Evolutionary conservation across 2,329 filamentous ascomycete species (phyloP), one percentile per base, ranked within the genome.

Genomic region (Cladosporium cucumerinum): DNA sequence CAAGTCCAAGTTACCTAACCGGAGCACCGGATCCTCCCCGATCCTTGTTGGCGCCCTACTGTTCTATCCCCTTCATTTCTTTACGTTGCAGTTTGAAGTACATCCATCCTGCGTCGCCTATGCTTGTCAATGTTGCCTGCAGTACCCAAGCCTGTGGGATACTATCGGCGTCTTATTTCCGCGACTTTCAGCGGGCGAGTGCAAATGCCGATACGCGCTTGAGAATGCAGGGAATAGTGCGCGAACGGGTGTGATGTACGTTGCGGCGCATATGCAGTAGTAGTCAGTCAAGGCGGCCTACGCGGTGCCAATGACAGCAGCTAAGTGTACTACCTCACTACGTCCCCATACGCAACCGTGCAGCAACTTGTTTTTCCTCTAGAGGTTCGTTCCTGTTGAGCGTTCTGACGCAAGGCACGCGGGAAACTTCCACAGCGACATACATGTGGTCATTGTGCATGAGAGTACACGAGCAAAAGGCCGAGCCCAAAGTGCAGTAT

Each of bases 91-190:
- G 11, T 12, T 21, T 46, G 39, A n/a, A 46, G 11, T 46, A n/a
- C 39, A 46, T 23, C 10, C 39, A 46, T 46, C 39, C 39, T 46
- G 39, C 39, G 39, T 46, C 39, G 39, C 39, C 39, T 46, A 46
- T 46, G 34, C 32, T 16, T 34, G 54, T 57, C 54, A 57, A 46
- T 39, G 21, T 39, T 36, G 54, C 32, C 55, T 26, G 36, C 23
- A 34, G 32, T 39, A 16, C 54, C 54, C 54, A 54, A 32, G 51
- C 51, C 51, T 36, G 21, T 23, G 21, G 55, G 14, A 6, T 25
- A 21, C 16, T 30, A 46, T 61, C 58, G 46, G 58, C 12, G 30
- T 61, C 58, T 51, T 61, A 36, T 61, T 61, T 52, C 58, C 43
- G 46, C 58, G 58, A 49, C 32, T 34, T 59, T 5, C n/a, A 26